These are phyloP conservation scores for Pueraria montana DNA, from an alignment of 306 rosid genomes.

Conservation along the genomic window DNA sequence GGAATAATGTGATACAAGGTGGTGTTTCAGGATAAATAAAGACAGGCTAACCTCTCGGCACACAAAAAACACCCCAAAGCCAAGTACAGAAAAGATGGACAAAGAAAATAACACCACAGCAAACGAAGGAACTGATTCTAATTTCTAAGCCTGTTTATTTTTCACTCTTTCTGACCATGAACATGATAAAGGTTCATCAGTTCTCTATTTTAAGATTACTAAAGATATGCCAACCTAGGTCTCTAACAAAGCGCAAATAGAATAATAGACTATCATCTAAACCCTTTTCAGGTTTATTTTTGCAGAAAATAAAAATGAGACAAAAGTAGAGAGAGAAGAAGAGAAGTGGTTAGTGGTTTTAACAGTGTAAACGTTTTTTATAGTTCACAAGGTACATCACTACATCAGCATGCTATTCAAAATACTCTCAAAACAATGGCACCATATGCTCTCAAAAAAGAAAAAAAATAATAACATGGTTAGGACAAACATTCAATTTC, in stretches of 20 bases:
- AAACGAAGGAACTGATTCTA: constrained; percentile 5
- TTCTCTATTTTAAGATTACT: constrained; percentile 16
- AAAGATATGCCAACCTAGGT: not conserved
- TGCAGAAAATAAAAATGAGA: constrained; percentile 3
- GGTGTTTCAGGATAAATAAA: not conserved
- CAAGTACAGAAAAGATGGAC: not conserved
- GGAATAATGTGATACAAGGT: constrained; percentile 11
- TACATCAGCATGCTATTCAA: constrained; percentile 1
- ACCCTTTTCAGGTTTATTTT: constrained; percentile 8
- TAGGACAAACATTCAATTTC: constrained; percentile 19
- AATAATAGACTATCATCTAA: not conserved
- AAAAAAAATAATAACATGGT: constrained; percentile 3
- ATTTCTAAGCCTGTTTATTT: not conserved
- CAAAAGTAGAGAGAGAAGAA: not conserved
- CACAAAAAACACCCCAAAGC: not conserved
- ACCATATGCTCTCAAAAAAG: not conserved
- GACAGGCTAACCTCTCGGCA: constrained; percentile 6
- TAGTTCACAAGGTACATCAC: not conserved
- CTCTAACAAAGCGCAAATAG: not conserved
- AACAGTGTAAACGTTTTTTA: not conserved
- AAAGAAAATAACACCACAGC: not conserved
- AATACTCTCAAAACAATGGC: constrained; percentile 20
- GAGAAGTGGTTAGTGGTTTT: constrained; percentile 7
- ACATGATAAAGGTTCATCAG: not conserved
- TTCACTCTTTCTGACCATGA: constrained; percentile 10